Conservation (phyloP, 176 grass and related monocot genomes). For the Bromus sterilis region DNA sequence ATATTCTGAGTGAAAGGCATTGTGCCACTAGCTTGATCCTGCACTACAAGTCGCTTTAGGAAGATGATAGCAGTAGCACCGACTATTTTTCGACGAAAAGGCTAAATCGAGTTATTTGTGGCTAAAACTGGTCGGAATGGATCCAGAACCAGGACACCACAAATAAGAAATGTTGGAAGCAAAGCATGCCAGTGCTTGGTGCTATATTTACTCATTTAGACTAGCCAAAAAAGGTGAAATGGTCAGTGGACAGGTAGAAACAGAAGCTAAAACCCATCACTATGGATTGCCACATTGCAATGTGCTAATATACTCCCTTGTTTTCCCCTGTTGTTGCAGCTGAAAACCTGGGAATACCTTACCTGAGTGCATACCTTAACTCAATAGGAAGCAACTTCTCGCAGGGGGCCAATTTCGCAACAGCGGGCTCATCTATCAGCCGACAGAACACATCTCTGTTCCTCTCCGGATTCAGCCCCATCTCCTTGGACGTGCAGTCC, state of each 20-base stretch:
- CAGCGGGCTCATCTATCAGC: conserved; percentile 76
- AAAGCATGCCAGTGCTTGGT: too few relatives aligned
- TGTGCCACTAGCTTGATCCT: neutral
- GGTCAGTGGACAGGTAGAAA: neutral
- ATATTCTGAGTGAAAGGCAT: neutral
- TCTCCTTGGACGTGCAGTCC: conserved; percentile 82
- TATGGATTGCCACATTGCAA: neutral
- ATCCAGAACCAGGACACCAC: neutral
- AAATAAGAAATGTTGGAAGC: neutral
- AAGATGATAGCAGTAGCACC: neutral
- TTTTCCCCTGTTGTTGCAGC: conserved; percentile 27
- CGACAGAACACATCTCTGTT: conserved; percentile 70
- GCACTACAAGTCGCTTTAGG: neutral
- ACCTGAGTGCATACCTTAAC: conserved; percentile 77
- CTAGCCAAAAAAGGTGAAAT: neutral
- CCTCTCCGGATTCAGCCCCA: conserved; percentile 71
- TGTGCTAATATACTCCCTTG: neutral
- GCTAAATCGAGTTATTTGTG: neutral
- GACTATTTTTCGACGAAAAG: neutral
- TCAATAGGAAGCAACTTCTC: conserved; percentile 81
- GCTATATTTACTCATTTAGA: neutral
- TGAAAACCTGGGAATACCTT: conserved; percentile 63
- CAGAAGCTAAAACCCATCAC: neutral
- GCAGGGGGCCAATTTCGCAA: conserved; percentile 90
- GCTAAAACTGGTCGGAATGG: neutral